phyloP scores from a whole-genome alignment of 106 monocot species.

The Dioscorea alata region DNA sequence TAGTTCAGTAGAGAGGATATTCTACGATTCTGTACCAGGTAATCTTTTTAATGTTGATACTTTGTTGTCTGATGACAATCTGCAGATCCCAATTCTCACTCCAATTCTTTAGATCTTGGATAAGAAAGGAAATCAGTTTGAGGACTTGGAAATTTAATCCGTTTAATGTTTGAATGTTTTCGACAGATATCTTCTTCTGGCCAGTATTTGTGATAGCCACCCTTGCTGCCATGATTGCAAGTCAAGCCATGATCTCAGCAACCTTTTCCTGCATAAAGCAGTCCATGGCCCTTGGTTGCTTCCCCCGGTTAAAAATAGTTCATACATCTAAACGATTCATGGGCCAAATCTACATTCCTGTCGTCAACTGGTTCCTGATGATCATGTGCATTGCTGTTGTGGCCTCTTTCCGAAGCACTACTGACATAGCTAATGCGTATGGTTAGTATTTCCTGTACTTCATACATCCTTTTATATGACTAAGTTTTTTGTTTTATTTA shows the following conservation, averaged over 20 bases:
- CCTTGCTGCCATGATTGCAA: constrained; percentile 89
- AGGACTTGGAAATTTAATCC: neutral
- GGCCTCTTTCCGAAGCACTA: constrained; percentile 81
- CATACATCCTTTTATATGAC: neutral
- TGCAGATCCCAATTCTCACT: no score
- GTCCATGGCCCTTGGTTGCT: constrained; percentile 92
- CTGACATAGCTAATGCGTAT: constrained; percentile 90
- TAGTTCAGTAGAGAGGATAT: constrained; percentile 51
- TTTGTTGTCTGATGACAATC: no score
- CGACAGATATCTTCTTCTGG: constrained; percentile 67
- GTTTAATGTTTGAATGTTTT: constrained; percentile 6
- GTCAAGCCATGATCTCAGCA: constrained; percentile 95
- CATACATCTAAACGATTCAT: constrained; percentile 76
- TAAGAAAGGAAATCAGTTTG: neutral
- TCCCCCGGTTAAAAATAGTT: constrained; percentile 76
- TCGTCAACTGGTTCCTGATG: constrained; percentile 93
- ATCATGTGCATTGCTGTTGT: constrained; percentile 82
- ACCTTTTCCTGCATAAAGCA: constrained; percentile 97
- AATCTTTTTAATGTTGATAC: constrained; percentile 1
- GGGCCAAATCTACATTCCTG: constrained; percentile 92
- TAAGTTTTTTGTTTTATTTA: neutral
- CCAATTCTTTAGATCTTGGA: no score
- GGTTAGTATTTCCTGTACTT: constrained; percentile 30
- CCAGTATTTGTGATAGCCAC: constrained; percentile 88
- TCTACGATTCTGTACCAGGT: constrained; percentile 95